These are phyloP conservation scores for Solanum sitiens DNA, from an alignment of 257 asterid genomes.

Conservation along the genomic window DNA sequence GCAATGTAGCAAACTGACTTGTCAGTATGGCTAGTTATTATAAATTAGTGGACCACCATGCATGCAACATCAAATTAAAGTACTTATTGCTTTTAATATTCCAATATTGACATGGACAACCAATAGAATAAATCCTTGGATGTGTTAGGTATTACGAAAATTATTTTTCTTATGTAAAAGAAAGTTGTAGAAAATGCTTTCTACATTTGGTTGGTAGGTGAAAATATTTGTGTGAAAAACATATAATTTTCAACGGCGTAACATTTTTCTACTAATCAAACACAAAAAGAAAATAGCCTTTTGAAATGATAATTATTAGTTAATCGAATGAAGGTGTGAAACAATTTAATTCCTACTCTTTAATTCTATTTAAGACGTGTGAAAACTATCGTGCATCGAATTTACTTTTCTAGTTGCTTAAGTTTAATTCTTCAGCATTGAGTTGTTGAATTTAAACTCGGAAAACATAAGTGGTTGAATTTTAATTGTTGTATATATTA, in stretches of 20 bases:
- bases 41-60: background rate
- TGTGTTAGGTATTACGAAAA: background rate
- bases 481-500: background rate
- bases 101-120: background rate
- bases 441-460: background rate
- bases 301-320: too few relatives aligned
- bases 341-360: background rate
- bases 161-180: background rate
- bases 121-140: background rate
- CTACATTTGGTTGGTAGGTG: accelerated
- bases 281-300: accelerated
- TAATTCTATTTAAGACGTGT: background rate
- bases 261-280: background rate
- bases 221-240: background rate
- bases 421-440: background rate
- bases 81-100: background rate
- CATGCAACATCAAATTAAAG: background rate
- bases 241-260: background rate
- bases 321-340: too few relatives aligned
- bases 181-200: background rate
- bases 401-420: background rate
- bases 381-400: background rate
- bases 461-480: background rate
- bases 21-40: background rate
- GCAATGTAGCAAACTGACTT: background rate